Evolutionary conservation across 306 rosid genomes (phyloP), one percentile per base, ranked within the genome.

Genomic region (Cicer pinnatifidum): DNA sequence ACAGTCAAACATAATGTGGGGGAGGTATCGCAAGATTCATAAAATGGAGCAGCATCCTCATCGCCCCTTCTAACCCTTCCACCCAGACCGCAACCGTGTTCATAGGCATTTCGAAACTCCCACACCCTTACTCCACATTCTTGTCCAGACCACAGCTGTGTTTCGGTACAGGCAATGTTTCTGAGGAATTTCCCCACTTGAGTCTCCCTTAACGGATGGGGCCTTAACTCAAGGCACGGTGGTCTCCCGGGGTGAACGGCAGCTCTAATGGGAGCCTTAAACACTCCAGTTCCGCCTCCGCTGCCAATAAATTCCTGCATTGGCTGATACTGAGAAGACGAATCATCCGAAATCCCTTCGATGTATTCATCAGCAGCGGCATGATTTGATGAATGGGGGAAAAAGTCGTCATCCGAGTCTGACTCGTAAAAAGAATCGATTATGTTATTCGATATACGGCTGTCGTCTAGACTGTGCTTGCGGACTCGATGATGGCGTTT

Each of bases 81-180:
- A 3, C 91, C 89, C 0, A 91, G 77, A 35, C 99, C 96, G 17
- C 82, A 65, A 1, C 97, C 99, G 0, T 84, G 82, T 19, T 89
- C 89, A 17, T 79, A 88, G 1, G 88, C 87, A 53, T 87, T 78
- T 23, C 78, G 51, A 54, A 90, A 74, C 39, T 87, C 87, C 93
- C 97, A 95, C 20, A 91, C 91, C 73, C 99, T 85, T 6, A 95
- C 89, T 8, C 99, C 99, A 43, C 88, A 58, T 73, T 95, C 99
- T 80, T 95, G 97, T 12, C 97, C 99, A 20, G 93, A 91, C 99
- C 99, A 95, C 73, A 95, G 50, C 77, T 95, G 99, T 15, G 85
- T 77, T 57, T 90, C 92, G 0, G 97, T 90, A 77, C 97, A 91
- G 0, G 91, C 99, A 63, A 95, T 91, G 82, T 84, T 95, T 69